Base-by-base conservation (phyloP, 345 rosid genomes). In the Salix purpurea region DNA sequence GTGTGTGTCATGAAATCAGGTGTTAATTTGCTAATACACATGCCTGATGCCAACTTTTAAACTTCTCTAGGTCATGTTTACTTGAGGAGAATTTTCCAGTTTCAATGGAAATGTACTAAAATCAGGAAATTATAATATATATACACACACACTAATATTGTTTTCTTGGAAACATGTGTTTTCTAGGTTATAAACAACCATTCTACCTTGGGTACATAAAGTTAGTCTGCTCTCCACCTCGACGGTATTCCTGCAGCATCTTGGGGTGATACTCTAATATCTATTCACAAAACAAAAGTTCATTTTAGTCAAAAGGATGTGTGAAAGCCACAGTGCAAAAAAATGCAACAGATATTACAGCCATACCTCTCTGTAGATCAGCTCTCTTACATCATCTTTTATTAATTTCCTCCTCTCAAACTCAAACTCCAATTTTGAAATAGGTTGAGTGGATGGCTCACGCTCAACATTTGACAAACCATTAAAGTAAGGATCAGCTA, bases 191-290 rank as follows among this genome's bases (percentile, higher is more conserved):
- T 56, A 52, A 28, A 52, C 14, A 19, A 34, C 36, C 13, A 18
- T 16, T 56, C 26, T 67, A 82, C 99, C 99, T 96, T 66, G 98
- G 99, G 81, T 91, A 96, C 99, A 96, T 87, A 85, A 96, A 96
- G 87, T 98, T 93, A 64, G 94, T 92, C 78, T 96, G 97, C 12
- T 92, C 97, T 74, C 99, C 98, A 68, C 99, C 99, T 42, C 84
- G 89, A 79, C 92, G 91, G 89, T 96, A 89, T 80, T 93, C 99
- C 80, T 91, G 90, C 72, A 95, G 88, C 99, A 95, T 93, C 79
- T 91, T 96, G 40, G 99, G 99, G 88, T 95, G 99, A 83, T 95
- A 95, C 81, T 95, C 99, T 77, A 95, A 78, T 81, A 92, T 94
- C 98, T 94, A 89, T 78, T 71, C 62, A 72, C 65, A 71, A 85